Percentiles rank a stretch among this genome's conserved stretches.
Evolutionary conservation across 2,329 filamentous ascomycete genomes (phyloP).

Genomic region (Grosmannia serpens): DNA sequence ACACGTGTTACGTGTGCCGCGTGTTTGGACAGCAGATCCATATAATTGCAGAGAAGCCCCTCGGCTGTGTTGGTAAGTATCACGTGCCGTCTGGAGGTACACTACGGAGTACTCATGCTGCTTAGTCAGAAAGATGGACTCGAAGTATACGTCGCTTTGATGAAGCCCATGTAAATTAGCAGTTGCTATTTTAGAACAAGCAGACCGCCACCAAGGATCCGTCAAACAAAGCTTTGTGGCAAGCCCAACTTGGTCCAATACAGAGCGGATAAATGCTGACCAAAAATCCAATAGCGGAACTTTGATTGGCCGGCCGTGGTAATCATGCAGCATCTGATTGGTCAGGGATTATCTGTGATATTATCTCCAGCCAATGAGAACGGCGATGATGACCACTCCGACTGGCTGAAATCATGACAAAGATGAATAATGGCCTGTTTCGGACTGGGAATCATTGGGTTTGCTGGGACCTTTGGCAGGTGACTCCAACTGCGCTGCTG

Average conservation of each 20-base stretch:
- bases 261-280: background rate
- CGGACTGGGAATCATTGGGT: background rate
- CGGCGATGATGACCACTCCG: conserved; percentile 4
- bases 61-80: too few species aligned
- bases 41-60: too few species aligned
- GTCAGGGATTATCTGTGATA: background rate
- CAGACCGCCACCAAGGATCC: background rate
- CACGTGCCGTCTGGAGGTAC: too few species aligned
- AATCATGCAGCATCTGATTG: background rate
- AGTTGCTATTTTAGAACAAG: too few species aligned
- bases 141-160: too few species aligned
- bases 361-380: conserved; percentile 6
- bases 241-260: too few species aligned
- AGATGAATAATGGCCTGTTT: conserved; percentile 6
- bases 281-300: background rate
- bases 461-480: background rate
- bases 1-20: too few species aligned
- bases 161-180: too few species aligned
- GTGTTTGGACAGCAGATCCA: too few species aligned
- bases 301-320: background rate
- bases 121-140: too few species aligned
- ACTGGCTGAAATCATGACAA: background rate
- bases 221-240: background rate
- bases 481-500: background rate
- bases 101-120: too few species aligned